Percentiles rank a stretch among this genome's conserved stretches.
phyloP scores from a whole-genome alignment of 257 asterid species.

The Scutellaria minor region DNA sequence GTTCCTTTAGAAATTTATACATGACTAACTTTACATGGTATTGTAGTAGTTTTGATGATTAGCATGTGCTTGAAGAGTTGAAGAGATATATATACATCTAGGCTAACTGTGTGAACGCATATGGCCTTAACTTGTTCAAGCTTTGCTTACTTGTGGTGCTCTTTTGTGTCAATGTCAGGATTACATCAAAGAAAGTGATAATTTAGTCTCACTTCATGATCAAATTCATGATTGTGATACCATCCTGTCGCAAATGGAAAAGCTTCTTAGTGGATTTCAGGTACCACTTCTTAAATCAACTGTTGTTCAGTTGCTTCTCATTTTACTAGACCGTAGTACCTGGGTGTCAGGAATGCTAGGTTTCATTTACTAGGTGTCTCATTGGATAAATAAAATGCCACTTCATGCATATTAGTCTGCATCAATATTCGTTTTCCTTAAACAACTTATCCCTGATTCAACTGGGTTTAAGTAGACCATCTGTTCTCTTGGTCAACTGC shows the following conservation, averaged over 20 bases:
- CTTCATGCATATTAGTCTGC: conserved; percentile 14
- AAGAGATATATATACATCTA: conserved; percentile 15
- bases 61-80: neutral
- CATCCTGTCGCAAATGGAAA: conserved; percentile 94
- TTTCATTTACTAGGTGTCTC: conserved; percentile 10
- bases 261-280: conserved; percentile 96
- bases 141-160: conserved; percentile 31
- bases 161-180: conserved; percentile 57
- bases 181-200: conserved; percentile 97
- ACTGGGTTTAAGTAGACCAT: conserved; percentile 17
- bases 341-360: conserved; percentile 5
- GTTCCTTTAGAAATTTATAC: conserved; percentile 18
- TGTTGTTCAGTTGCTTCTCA: conserved; percentile 5
- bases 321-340: conserved; percentile 19
- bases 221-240: conserved; percentile 95
- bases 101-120: conserved; percentile 15
- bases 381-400: conserved; percentile 17
- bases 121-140: conserved; percentile 9
- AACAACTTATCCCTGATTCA: neutral
- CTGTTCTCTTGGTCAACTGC: conserved; percentile 17
- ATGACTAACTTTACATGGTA: conserved; percentile 20
- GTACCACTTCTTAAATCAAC: conserved; percentile 44
- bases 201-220: conserved; percentile 93
- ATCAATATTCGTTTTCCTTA: neutral
- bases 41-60: neutral